Evolutionary conservation across 495 filamentous ascomycete genomes (phyloP), one percentile per base, ranked within the genome.

Genomic region (Penicillium antarcticum): DNA sequence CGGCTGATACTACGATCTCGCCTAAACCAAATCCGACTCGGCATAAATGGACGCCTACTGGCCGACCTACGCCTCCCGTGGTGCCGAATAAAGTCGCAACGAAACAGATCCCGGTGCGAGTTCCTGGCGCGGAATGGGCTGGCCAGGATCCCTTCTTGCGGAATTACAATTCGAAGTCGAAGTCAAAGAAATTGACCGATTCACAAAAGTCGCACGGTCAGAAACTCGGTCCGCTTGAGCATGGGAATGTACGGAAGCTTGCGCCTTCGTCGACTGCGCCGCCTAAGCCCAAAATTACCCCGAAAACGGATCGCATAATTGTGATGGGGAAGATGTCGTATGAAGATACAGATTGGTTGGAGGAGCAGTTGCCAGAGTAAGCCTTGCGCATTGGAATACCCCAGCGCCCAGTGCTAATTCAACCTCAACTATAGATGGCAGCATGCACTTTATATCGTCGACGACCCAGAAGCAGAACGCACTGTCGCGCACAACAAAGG

Each of bases 391-490:
- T 13, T 48, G 8, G 4, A 37, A 26, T 11, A 2, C 16, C 13
- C 23, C 3, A 17, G 17, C 4, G 7, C 14, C 13, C 11, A 13
- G 12, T 17, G 5, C 50, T 56, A 43, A 48, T 42, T 42, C 21
- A 24, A 17, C 26, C 14, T 14, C 9, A 6, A 53, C 8, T 19
- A 4, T 42, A 78, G 75, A 53, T 78, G 74, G 74, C 66, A 69
- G 35, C 58, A 62, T 31, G 72, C 73, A 45, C 66, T 86, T 35
- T 89, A 89, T 61, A 73, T 76, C 21, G 82, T 80, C 42, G 81
- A 89, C 61, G 78, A 80, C 48, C 76, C 73, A 35, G 64, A 60
- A 1, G 75, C 81, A 6, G 59, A 70, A 6, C 63, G 64, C 37
- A 47, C 33, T 2, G 65, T 73, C 7, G 52, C 70, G 21, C 42